Percentiles rank a stretch among this genome's conserved stretches.
phyloP scores from a whole-genome alignment of 1,284 basidiomycete species.

The Apiotrichum veenhuisii region DNA sequence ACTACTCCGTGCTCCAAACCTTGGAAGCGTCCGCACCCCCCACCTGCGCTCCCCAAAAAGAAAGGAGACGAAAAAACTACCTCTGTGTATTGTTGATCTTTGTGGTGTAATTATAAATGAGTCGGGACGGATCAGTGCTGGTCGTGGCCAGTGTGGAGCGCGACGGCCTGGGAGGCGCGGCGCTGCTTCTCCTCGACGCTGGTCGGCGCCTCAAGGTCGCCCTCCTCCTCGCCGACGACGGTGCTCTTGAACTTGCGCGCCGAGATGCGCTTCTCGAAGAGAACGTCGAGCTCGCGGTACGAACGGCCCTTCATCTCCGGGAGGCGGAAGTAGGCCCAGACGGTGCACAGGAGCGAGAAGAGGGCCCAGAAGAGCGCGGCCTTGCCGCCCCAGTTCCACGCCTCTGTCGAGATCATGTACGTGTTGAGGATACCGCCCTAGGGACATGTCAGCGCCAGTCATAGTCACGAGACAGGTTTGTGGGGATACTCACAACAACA shows the following conservation, averaged over 20 bases:
- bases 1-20: no score
- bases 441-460: no score
- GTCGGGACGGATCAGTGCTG: no score
- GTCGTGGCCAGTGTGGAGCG: not conserved
- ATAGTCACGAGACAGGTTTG: no score
- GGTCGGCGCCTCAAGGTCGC: not conserved
- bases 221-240: slow-evolving; percentile 22
- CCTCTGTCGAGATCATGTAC: slow-evolving; percentile 22
- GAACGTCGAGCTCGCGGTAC: slow-evolving; percentile 49
- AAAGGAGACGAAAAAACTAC: no score
- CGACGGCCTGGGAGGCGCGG: slow-evolving; percentile 1
- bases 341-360: slow-evolving; percentile 18
- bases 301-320: slow-evolving; percentile 42
- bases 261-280: slow-evolving; percentile 43
- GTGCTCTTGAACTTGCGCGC: slow-evolving; percentile 47
- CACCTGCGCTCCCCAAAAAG: no score
- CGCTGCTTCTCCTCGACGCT: not conserved
- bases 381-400: slow-evolving; percentile 29
- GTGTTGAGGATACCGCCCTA: slow-evolving; percentile 19
- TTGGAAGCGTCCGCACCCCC: no score
- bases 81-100: no score
- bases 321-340: slow-evolving; percentile 26
- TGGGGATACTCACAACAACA: slow-evolving; percentile 2
- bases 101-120: no score
- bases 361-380: slow-evolving; percentile 49